Base-by-base conservation (phyloP, 164 flowering plant genomes). In the Houttuynia cordata region DNA sequence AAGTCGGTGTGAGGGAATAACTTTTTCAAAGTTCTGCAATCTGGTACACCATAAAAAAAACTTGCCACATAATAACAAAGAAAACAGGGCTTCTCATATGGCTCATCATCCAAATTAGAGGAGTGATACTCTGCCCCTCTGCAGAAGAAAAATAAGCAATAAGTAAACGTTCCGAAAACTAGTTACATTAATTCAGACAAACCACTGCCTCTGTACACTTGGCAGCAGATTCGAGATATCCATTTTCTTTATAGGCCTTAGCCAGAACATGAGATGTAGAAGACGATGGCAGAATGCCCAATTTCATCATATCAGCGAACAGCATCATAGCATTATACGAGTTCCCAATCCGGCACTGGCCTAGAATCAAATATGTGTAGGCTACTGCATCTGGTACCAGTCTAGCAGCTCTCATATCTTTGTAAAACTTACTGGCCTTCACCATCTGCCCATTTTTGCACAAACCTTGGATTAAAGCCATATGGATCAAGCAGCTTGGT, bases 221-320 rank as follows among this genome's bases (percentile, higher is more conserved):
- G 1, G 39, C 30, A 69, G 78, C 73, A 37, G 78, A 80, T 63
- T 63, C 65, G 37, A 60, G 56, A 49, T 72, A 55, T 34, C 71
- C 82, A 63, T 59, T 64, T 50, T 72, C 76, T 67, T 24, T 52
- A 63, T 78, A 82, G 40, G 71, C 75, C 30, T 15, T 60, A 49
- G 51, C 65, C 45, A 84, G 56, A 19, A 80, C 65, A 50, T 56
- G 25, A 57, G 60, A 63, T 51, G 76, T 41, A 60, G 19, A 56
- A 24, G 62, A 65, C 69, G 71, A 64, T 34, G 81, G 77, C 65
- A 70, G 13, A 8, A 81, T 61, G 25, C 93, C 94, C 65, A 70
- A 59, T 79, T 90, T 87, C 39, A 82, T 40, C 86, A 87, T 80
- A 67, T 87, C 91, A 5, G 88, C 88, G 18, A 79, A 82, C 72